A percentile compares a stretch with the other conserved stretches of the same genome.
phyloP scores from a whole-genome alignment of 1,284 basidiomycete species.

The Peniophora sp. region DNA sequence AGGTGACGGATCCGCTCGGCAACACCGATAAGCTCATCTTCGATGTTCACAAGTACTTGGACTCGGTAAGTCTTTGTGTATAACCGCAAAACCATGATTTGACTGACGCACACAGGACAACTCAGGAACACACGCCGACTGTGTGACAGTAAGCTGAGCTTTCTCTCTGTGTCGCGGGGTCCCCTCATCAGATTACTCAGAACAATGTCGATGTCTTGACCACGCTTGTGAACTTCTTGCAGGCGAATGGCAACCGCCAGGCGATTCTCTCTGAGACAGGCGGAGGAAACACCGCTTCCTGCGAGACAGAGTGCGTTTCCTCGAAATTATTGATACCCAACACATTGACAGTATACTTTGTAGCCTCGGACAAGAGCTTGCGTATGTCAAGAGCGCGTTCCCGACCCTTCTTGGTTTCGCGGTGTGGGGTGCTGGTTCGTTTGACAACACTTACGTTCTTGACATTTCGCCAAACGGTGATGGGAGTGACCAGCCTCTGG shows the following conservation, averaged over 20 bases:
- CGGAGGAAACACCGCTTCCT: conserved; percentile 44
- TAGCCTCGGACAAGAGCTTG: conserved; percentile 35
- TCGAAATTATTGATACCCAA: not conserved
- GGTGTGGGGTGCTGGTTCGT: conserved; percentile 36
- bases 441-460: conserved; percentile 29
- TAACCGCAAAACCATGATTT: not conserved
- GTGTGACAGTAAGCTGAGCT: conserved; percentile 27
- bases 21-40: conserved; percentile 44
- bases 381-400: conserved; percentile 39
- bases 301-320: conserved; percentile 30
- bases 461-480: conserved; percentile 27
- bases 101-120: conserved; percentile 30
- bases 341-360: conserved; percentile 2
- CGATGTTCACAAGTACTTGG: conserved; percentile 58
- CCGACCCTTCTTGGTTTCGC: conserved; percentile 40
- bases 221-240: conserved; percentile 38
- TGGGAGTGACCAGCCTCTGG: conserved; percentile 30
- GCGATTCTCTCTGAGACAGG: conserved; percentile 53
- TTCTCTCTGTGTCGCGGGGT: conserved; percentile 1
- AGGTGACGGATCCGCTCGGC: conserved; percentile 48
- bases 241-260: conserved; percentile 41
- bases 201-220: conserved; percentile 40
- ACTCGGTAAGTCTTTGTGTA: conserved; percentile 18
- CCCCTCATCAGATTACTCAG: conserved; percentile 7
- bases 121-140: conserved; percentile 43